Conservation (phyloP, 2,329 filamentous ascomycete species). For the Aspergillus pseudoterreus region DNA sequence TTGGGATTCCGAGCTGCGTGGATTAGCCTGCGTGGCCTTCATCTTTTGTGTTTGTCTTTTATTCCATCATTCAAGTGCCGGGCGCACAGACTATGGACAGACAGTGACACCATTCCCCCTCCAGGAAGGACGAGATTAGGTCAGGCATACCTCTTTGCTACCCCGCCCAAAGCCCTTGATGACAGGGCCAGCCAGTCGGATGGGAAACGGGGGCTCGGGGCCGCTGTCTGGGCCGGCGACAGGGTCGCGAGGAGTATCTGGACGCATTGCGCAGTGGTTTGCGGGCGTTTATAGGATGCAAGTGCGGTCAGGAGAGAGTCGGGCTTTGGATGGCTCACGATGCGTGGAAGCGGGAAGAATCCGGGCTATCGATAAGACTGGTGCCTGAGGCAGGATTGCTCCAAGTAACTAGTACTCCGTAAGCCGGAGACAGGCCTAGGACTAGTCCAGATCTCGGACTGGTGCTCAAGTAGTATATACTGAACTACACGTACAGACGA, state of each 20-base stretch:
- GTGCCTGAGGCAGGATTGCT: not conserved
- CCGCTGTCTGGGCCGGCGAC: constrained; percentile 71
- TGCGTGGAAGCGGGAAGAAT: not conserved
- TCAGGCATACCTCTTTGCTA: constrained; percentile 64
- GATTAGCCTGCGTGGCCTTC: not conserved
- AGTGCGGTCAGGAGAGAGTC: not conserved
- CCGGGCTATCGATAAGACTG: not conserved
- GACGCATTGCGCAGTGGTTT: constrained; percentile 36
- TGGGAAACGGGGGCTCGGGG: constrained; percentile 74
- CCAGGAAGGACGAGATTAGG: not conserved
- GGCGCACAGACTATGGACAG: not conserved
- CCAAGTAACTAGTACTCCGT: too few species aligned
- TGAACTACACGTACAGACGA: not conserved
- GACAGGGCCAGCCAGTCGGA: constrained; percentile 79
- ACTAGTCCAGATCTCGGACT: not conserved
- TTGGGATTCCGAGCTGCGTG: constrained; percentile 82
- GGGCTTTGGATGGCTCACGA: not conserved
- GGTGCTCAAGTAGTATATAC: not conserved
- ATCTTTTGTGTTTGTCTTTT: too few species aligned
- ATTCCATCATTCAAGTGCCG: not conserved
- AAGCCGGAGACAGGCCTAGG: not conserved
- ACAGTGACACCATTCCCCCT: not conserved
- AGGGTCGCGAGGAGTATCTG: constrained; percentile 57
- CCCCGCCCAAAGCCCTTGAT: constrained; percentile 92
- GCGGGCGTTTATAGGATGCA: not conserved